Conservation (phyloP, 352 stramenopile genomes). For the Pythium volutum region DNA sequence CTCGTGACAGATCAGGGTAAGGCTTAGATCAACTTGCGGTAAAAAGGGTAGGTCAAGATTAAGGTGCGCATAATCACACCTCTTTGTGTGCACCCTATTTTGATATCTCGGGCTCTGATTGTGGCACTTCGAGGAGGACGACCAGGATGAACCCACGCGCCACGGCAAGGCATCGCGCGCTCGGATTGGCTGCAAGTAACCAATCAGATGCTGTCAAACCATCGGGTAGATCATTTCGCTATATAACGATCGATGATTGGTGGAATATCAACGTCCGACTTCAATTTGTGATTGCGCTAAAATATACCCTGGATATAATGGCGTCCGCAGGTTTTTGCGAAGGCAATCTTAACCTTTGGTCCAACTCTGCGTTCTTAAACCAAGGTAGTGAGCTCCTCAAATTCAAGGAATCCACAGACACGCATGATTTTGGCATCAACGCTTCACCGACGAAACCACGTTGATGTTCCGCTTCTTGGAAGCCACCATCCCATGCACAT, state of each 20-base stretch:
- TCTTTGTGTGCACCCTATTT: background rate
- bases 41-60: too few species aligned
- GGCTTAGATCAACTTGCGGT: background rate
- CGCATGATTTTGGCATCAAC: too few species aligned
- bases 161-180: constrained; percentile 2
- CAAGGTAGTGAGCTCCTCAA: background rate
- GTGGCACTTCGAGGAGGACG: constrained; percentile 10
- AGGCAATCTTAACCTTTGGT: background rate
- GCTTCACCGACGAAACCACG: background rate
- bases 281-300: background rate
- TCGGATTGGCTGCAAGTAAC: constrained; percentile 13
- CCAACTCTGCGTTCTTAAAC: background rate
- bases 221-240: constrained; percentile 14
- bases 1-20: background rate
- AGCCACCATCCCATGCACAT: too few species aligned
- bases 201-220: constrained; percentile 23
- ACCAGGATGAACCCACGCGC: too few species aligned
- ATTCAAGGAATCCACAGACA: background rate
- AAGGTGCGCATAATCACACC: background rate
- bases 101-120: constrained; percentile 1
- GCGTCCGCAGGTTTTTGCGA: background rate
- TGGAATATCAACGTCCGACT: constrained; percentile 8
- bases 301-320: background rate
- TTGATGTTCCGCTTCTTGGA: too few species aligned
- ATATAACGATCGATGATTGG: constrained; percentile 8